Evolutionary conservation across 345 rosid species (phyloP).

Genomic region (Moricandia arvensis): DNA sequence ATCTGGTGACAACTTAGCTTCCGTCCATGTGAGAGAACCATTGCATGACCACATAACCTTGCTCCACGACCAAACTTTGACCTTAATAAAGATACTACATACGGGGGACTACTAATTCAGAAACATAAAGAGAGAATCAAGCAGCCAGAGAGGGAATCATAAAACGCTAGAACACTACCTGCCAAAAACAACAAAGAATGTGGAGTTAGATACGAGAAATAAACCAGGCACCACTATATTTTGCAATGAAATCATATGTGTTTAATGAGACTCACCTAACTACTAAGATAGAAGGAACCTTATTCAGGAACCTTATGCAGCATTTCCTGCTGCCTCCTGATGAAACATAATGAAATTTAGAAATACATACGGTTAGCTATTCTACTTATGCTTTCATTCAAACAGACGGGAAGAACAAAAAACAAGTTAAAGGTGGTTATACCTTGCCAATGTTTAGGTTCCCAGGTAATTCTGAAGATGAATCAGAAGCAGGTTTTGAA

Average conservation of each 20-base stretch:
- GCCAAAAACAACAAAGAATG: slow-evolving; percentile 29
- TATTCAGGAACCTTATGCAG: slow-evolving; percentile 55
- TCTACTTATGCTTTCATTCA: not conserved
- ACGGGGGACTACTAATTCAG: slow-evolving; percentile 31
- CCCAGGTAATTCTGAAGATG: slow-evolving; percentile 52
- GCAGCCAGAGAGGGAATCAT: slow-evolving; percentile 46
- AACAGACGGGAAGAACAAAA: not conserved
- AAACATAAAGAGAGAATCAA: slow-evolving; percentile 35
- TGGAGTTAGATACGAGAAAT: slow-evolving; percentile 3
- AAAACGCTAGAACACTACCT: slow-evolving; percentile 59
- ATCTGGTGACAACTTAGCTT: slow-evolving; percentile 32
- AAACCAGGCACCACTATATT: not conserved
- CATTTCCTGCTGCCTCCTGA: slow-evolving; percentile 69
- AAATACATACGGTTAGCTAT: not conserved
- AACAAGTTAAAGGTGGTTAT: not conserved
- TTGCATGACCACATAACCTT: slow-evolving; percentile 18
- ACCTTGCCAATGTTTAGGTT: slow-evolving; percentile 53
- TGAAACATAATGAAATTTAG: no score
- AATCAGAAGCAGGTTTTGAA: slow-evolving; percentile 48
- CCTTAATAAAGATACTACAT: slow-evolving; percentile 17
- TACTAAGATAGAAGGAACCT: slow-evolving; percentile 23
- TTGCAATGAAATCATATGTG: not conserved
- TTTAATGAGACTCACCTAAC: slow-evolving; percentile 42
- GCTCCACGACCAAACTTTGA: slow-evolving; percentile 29
- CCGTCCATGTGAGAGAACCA: slow-evolving; percentile 19